These are phyloP conservation scores for Candida morakotiae DNA, from an alignment of 805 yeast species.

Conservation along the genomic window DNA sequence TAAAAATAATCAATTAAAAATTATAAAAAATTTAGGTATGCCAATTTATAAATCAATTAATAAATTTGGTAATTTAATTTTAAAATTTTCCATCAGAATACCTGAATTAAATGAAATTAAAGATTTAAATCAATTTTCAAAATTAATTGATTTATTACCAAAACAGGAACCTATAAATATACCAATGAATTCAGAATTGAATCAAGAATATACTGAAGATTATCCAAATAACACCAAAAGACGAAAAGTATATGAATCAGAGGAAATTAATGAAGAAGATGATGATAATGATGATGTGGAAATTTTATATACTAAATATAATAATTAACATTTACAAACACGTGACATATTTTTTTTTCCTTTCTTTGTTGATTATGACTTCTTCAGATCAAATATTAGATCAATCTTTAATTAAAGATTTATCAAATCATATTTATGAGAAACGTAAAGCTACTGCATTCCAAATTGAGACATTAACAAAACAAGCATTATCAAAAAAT, in stretches of 20 bases:
- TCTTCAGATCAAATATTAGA: constrained; percentile 30
- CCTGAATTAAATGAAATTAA: constrained; percentile 19
- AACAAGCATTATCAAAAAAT: constrained; percentile 57
- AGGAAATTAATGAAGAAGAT: neutral
- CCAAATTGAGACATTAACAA: constrained; percentile 73
- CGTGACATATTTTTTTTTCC: neutral
- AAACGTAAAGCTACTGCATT: constrained; percentile 47
- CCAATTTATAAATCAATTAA: constrained; percentile 32
- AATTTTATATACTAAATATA: neutral
- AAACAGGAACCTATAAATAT: neutral
- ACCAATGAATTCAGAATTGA: neutral
- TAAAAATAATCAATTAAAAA: constrained; percentile 44
- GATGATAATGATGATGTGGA: neutral
- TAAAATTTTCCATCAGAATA: constrained; percentile 34
- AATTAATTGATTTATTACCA: constrained; percentile 7
- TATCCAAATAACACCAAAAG: neutral
- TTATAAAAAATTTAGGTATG: constrained; percentile 56
- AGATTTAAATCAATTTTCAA: constrained; percentile 3
- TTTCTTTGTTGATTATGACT: constrained; percentile 3
- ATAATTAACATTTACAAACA: neutral
- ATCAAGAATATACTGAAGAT: neutral
- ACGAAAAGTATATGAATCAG: neutral
- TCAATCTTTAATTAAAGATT: constrained; percentile 34
- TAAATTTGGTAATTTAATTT: constrained; percentile 32
- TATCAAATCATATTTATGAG: constrained; percentile 43